Conservation (phyloP, 257 asterid genomes). For the Thymus mandschuricus region DNA sequence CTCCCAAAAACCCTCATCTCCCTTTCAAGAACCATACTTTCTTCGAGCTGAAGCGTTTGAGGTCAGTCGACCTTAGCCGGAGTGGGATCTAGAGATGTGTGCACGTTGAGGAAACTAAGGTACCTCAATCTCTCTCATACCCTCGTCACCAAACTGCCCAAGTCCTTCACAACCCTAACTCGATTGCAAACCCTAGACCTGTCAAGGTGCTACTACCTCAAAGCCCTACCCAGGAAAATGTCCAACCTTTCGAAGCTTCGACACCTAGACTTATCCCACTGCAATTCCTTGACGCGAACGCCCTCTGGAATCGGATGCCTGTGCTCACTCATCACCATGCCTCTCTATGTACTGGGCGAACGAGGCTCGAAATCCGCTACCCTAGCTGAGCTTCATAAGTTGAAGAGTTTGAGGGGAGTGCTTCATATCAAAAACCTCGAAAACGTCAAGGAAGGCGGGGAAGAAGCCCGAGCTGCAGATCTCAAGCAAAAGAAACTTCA, state of each 20-base stretch:
- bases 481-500: slow-evolving; percentile 8
- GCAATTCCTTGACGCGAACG: slow-evolving; percentile 7
- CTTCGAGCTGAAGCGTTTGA: slow-evolving; percentile 8
- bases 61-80: slow-evolving; percentile 26
- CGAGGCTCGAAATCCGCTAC: neutral
- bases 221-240: slow-evolving; percentile 1
- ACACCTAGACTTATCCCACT: slow-evolving; percentile 22
- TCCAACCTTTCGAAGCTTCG: neutral
- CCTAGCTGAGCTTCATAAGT: slow-evolving; percentile 5
- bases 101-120: slow-evolving; percentile 11
- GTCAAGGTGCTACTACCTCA: slow-evolving; percentile 10
- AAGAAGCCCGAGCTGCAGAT: slow-evolving; percentile 5
- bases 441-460: neutral
- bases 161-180: neutral
- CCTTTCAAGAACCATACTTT: neutral
- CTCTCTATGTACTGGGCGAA: slow-evolving; percentile 15
- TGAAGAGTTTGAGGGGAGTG: slow-evolving; percentile 1
- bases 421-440: slow-evolving; percentile 14
- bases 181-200: slow-evolving; percentile 20
- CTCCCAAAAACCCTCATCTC: neutral
- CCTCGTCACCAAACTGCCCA: slow-evolving; percentile 14
- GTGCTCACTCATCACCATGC: slow-evolving; percentile 11
- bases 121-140: slow-evolving; percentile 29
- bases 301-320: slow-evolving; percentile 4
- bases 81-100: neutral